Evolutionary conservation across 1,284 basidiomycete species (phyloP).

Genomic region (Vanrija humicola): DNA sequence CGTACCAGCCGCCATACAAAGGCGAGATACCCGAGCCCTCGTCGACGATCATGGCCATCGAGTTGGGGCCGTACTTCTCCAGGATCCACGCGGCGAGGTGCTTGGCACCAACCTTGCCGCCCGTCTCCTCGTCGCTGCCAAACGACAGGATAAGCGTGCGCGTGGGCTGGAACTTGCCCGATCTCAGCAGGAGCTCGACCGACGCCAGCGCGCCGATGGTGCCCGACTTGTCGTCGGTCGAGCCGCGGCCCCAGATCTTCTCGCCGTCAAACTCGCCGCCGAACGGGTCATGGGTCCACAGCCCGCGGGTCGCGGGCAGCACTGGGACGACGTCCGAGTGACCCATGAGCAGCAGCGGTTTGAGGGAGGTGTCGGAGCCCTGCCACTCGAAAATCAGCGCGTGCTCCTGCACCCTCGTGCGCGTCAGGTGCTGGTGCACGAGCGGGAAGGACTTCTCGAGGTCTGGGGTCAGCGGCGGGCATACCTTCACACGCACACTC

Average conservation of each 20-base stretch:
- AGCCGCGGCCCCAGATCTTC: conserved; percentile 61
- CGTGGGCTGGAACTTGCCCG: conserved; percentile 53
- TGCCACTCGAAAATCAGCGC: conserved; percentile 63
- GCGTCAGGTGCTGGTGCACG: conserved; percentile 53
- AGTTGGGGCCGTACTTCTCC: conserved; percentile 58
- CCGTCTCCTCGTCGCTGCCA: conserved; percentile 68
- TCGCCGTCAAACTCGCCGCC: conserved; percentile 63
- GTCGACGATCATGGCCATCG: conserved; percentile 59
- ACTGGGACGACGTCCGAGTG: conserved; percentile 62
- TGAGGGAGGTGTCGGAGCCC: conserved; percentile 57
- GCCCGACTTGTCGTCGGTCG: conserved; percentile 60
- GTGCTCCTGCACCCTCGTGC: conserved; percentile 62
- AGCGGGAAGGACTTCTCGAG: conserved; percentile 45
- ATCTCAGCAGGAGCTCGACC: conserved; percentile 57
- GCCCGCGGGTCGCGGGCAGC: conserved; percentile 54
- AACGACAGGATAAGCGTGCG: conserved; percentile 60
- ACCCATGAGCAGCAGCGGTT: conserved; percentile 58
- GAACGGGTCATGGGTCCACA: conserved; percentile 62
- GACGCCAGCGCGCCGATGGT: conserved; percentile 59
- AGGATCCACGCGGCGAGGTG: conserved; percentile 54
- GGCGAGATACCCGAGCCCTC: conserved; percentile 38
- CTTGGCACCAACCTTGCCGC: conserved; percentile 54
- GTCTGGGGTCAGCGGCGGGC: conserved; percentile 19
- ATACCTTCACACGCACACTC: conserved; percentile 31
- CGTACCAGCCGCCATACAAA: conserved; percentile 46